Percentiles rank a stretch among this genome's conserved stretches.
Conservation (phyloP, 1,284 basidiomycete species). For the Fomitopsis pinicola region DNA sequence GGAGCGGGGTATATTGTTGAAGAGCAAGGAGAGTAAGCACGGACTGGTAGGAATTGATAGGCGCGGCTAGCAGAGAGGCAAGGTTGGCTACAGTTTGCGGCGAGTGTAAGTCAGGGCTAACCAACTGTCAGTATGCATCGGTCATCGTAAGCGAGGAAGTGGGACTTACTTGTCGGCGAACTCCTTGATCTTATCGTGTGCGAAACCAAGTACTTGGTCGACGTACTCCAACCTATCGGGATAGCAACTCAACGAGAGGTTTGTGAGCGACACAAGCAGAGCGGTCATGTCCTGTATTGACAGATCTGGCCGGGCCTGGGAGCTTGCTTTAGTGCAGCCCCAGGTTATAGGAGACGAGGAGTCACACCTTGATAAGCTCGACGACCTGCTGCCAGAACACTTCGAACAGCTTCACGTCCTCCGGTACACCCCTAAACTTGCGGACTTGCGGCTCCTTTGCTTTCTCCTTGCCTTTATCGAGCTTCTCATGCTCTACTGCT, state of each 20-base stretch:
- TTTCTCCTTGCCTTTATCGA: conserved; percentile 49
- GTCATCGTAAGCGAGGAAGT: neutral
- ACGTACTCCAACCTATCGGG: conserved; percentile 94
- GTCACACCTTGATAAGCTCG: conserved; percentile 83
- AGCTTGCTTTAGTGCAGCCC: neutral
- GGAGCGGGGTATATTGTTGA: conserved; percentile 79
- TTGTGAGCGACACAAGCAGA: conserved; percentile 87
- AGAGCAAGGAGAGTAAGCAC: conserved; percentile 92
- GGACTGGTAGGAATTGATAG: conserved; percentile 92
- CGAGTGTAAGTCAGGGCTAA: conserved; percentile 82
- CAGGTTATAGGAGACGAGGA: conserved; percentile 1
- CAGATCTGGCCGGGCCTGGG: conserved; percentile 87
- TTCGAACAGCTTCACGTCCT: conserved; percentile 90
- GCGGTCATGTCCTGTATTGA: conserved; percentile 96
- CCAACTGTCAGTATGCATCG: neutral
- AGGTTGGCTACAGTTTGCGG: conserved; percentile 85
- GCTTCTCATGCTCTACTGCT: conserved; percentile 28
- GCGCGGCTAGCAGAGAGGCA: conserved; percentile 84
- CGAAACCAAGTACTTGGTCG: conserved; percentile 88
- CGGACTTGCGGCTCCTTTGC: conserved; percentile 40
- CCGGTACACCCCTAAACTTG: conserved; percentile 91
- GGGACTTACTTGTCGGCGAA: conserved; percentile 66
- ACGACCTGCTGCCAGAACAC: conserved; percentile 99
- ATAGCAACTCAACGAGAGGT: conserved; percentile 91
- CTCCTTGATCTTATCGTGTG: conserved; percentile 81